Base-by-base conservation (phyloP, 2,329 filamentous ascomycete genomes). In the Bipolaris bicolor region DNA sequence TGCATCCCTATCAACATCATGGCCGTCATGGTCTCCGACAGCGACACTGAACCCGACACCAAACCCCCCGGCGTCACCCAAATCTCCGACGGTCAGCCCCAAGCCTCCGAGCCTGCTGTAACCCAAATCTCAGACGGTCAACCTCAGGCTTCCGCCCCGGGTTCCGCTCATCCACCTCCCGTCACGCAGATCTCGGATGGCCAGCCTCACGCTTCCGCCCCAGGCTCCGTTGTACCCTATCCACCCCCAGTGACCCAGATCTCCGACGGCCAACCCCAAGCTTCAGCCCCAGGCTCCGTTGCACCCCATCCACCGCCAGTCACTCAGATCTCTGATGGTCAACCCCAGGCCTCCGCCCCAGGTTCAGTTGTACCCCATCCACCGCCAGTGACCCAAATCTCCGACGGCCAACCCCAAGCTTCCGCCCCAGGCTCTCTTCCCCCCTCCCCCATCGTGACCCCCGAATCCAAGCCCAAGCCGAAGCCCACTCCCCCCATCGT, bases 1-100 rank as follows among this genome's bases (percentile, higher is more conserved):
- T 95, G 91, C 78, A 80, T 82, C 20, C 63, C 68, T 31, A 73
- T 77, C 52, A 71, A 73, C 60, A 67, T 77, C 18, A 55, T 61
- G 41, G 67, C 66, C 37, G 64, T 63, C 41, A 58, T 49, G 50
- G 31, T 26, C 24, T 7, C 6, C 24, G 24, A 26, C 24, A 26
- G 24, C 24, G 24, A 26, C 6, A 7, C 6, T 7, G 24, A 26
- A 7, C 7, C 6, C 24, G 6, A 26, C 6, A 7, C 6, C 4
- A 24, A 24, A 24, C 4, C 4, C 24, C 24, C 24, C 24, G 24
- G 6, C 5, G 24, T 26, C 7, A 26, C 50, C 3, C 67, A 73
- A 54, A 72, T 72, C 44, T 61, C 64, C 11, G n/a, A n/a, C n/a
- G n/a, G n/a, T n/a, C n/a, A n/a, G n/a, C n/a, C n/a, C n/a, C n/a